Evolutionary conservation across 2,329 filamentous ascomycete genomes (phyloP), one percentile per base, ranked within the genome.

Genomic region (Colletotrichum plurivorum): DNA sequence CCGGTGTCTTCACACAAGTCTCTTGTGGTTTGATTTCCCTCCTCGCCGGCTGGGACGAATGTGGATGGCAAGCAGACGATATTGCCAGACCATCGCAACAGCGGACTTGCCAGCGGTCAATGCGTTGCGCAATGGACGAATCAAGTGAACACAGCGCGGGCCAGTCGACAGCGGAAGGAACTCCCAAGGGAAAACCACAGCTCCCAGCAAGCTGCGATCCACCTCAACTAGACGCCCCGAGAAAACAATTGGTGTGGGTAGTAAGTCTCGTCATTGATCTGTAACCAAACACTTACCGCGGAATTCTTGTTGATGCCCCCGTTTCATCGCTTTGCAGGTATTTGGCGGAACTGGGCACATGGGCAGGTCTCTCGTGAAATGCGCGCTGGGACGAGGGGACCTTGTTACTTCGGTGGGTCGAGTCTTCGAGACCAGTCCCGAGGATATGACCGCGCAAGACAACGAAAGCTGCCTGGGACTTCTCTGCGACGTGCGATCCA

Each of bases 291-390:
- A 16, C 58, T 69, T 65, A 56, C 31, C 57, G 55, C 5, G 31
- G 13, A 39, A 52, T 25, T 9, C 25, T 27, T 20, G 41, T 41
- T 45, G 41, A 51, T 39, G 51, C 18, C 54, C 54, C 45, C 18
- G 59, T 67, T 27, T 41, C 20, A 25, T 22, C 41, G 15, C 18
- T 15, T 53, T 52, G 36, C 13, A 94, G 94, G 86, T 98, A 63
- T 99, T 98, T 80, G 96, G 96, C 56, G 95, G 94, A 56, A 98
- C 95, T n/a, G 96, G 96, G 64, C 96, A 99, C 76, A 97, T 98
- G 87, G 96, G 96, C 68, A 92, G 94, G 60, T 97, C 93, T 8
- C 89, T 98, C 20, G 93, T 95, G 69, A 95, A 96, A 76, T 90
- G 89, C 63, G 94, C 93, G 16, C 86, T 98, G 22, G 85, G 89